phyloP scores from a whole-genome alignment of 805 yeast genomes.

The Candida maris region DNA sequence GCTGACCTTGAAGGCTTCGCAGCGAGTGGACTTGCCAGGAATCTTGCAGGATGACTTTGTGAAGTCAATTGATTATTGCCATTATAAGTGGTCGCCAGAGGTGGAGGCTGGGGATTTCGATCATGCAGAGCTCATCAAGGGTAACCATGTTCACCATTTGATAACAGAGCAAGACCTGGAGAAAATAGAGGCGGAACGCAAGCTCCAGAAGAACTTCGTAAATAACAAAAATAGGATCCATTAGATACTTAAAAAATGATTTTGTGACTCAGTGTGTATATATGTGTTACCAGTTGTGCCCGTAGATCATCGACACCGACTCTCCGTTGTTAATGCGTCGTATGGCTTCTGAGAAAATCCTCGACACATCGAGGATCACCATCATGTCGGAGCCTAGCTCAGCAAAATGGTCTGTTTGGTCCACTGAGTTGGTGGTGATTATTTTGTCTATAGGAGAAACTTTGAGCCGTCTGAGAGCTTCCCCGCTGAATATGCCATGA shows the following conservation, averaged over 20 bases:
- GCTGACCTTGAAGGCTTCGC: constrained; percentile 56
- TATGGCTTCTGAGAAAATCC: constrained; percentile 90
- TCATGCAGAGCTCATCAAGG: constrained; percentile 19
- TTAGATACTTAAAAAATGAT: too few species aligned
- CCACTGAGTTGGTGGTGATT: constrained; percentile 87
- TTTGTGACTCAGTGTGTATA: too few species aligned
- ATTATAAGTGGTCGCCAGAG: constrained; percentile 18
- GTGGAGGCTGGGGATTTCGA: constrained; percentile 11
- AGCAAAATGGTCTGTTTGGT: constrained; percentile 62
- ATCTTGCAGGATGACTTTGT: constrained; percentile 59
- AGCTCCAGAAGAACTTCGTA: constrained; percentile 23
- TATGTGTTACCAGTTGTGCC: constrained; percentile 57
- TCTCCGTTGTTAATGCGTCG: constrained; percentile 97
- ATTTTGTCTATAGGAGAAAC: constrained; percentile 74
- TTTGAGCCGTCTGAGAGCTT: constrained; percentile 70
- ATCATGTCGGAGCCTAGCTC: constrained; percentile 50
- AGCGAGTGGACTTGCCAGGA: constrained; percentile 57
- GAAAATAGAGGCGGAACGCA: constrained; percentile 36
- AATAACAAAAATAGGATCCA: constrained; percentile 5
- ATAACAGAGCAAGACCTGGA: constrained; percentile 62
- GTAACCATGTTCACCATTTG: constrained; percentile 59
- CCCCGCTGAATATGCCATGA: constrained; percentile 91
- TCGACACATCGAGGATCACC: constrained; percentile 80
- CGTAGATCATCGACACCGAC: constrained; percentile 88
- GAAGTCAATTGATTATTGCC: constrained; percentile 53